Conservation (phyloP, 371 early-diverging fungal species). For the Saksenaea oblongispora region DNA sequence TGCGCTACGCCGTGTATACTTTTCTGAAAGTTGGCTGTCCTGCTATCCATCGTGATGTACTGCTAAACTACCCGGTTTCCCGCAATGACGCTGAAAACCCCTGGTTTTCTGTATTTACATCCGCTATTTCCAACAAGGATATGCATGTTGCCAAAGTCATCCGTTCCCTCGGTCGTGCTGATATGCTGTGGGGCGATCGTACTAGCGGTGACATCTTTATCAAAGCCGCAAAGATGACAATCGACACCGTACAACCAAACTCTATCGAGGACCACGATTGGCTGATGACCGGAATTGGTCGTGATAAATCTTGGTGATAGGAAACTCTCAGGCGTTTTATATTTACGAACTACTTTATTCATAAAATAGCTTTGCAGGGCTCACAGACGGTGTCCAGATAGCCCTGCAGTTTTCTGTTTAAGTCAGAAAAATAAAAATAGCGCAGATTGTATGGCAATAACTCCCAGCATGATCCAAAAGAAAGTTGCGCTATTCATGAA, state of each 20-base stretch:
- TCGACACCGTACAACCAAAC: not conserved
- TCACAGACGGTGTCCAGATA: too few species aligned
- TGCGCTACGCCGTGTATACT: not conserved
- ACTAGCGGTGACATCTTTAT: not conserved
- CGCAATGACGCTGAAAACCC: not conserved
- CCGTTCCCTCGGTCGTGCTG: not conserved
- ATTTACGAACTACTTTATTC: too few species aligned
- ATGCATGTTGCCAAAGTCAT: constrained; percentile 6
- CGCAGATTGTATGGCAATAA: too few species aligned
- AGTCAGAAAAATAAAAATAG: too few species aligned
- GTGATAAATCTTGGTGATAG: not conserved
- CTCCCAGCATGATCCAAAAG: too few species aligned
- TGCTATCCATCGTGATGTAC: not conserved
- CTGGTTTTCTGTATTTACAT: not conserved
- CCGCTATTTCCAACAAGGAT: not conserved
- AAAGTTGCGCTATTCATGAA: too few species aligned
- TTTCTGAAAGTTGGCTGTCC: not conserved
- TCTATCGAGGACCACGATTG: not conserved
- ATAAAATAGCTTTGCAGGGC: too few species aligned
- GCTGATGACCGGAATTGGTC: not conserved
- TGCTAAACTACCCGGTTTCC: not conserved
- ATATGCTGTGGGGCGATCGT: not conserved
- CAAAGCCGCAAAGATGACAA: constrained; percentile 10
- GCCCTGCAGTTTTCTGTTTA: too few species aligned
- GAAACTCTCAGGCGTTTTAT: too few species aligned